A percentile compares a stretch with the other conserved stretches of the same genome.
These are phyloP conservation scores for Aspergillus hortae DNA, from an alignment of 2,329 filamentous ascomycete species.

Conservation along the genomic window DNA sequence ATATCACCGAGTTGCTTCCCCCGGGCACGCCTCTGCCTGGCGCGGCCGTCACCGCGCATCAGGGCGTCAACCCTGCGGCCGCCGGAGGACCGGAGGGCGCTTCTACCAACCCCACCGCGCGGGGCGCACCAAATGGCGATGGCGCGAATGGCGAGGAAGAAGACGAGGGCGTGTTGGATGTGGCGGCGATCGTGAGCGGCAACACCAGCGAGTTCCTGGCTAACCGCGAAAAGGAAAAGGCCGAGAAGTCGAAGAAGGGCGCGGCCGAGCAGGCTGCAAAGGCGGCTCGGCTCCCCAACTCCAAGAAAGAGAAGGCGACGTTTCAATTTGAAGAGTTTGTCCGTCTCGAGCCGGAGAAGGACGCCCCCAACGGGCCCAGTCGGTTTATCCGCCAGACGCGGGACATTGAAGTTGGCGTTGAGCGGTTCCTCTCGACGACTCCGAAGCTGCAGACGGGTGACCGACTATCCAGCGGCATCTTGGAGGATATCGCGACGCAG, in stretches of 20 bases:
- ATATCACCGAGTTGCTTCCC: slow-evolving; percentile 60
- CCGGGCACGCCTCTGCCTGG: slow-evolving; percentile 53
- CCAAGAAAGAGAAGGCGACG: slow-evolving; percentile 55
- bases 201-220: slow-evolving; percentile 62
- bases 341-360: slow-evolving; percentile 52
- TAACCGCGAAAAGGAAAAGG: slow-evolving; percentile 58
- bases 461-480: slow-evolving; percentile 55
- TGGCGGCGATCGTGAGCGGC: slow-evolving; percentile 63
- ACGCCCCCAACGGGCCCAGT: slow-evolving; percentile 45
- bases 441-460: slow-evolving; percentile 30
- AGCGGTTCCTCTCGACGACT: slow-evolving; percentile 59
- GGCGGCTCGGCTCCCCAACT: slow-evolving; percentile 54
- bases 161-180: slow-evolving; percentile 61
- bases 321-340: slow-evolving; percentile 61
- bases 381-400: slow-evolving; percentile 50
- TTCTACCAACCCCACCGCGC: slow-evolving; percentile 52
- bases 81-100: slow-evolving; percentile 43
- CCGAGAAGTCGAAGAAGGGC: slow-evolving; percentile 54
- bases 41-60: slow-evolving; percentile 38
- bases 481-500: slow-evolving; percentile 78
- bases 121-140: slow-evolving; percentile 53
- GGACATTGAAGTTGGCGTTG: slow-evolving; percentile 61
- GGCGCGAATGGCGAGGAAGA: slow-evolving; percentile 50
- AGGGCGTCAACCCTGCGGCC: slow-evolving; percentile 52
- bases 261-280: slow-evolving; percentile 46